Conservation (phyloP, 2,329 filamentous ascomycete genomes). For the Blastomyces percursus region DNA sequence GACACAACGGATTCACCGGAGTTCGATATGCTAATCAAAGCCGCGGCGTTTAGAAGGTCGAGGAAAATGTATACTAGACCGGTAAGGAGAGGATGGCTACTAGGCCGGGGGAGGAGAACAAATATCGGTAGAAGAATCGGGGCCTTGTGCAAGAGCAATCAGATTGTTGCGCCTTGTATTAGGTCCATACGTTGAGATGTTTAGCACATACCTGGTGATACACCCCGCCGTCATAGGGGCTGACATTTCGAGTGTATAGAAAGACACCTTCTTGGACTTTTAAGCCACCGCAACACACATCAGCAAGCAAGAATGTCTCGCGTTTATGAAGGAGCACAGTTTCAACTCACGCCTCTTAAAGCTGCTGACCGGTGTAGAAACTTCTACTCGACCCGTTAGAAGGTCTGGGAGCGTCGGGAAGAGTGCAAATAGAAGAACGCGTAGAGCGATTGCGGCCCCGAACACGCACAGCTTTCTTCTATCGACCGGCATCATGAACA, state of each 20-base stretch:
- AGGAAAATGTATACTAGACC: slow-evolving; percentile 69
- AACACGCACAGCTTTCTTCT: slow-evolving; percentile 58
- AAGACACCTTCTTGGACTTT: slow-evolving; percentile 92
- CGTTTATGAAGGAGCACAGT: slow-evolving; percentile 9
- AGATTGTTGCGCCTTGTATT: not conserved
- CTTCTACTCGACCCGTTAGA: slow-evolving; percentile 82
- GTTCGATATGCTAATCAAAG: slow-evolving; percentile 66
- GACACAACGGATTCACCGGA: slow-evolving; percentile 69
- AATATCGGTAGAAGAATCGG: slow-evolving; percentile 86
- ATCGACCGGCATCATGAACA: slow-evolving; percentile 41
- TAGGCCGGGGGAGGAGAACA: slow-evolving; percentile 66
- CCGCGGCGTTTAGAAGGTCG: slow-evolving; percentile 72
- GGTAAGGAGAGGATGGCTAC: slow-evolving; percentile 58
- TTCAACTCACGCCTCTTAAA: slow-evolving; percentile 76
- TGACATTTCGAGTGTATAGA: slow-evolving; percentile 90
- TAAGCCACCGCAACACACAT: not conserved
- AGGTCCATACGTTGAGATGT: not conserved
- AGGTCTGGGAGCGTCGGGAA: slow-evolving; percentile 79
- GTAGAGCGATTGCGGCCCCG: slow-evolving; percentile 61
- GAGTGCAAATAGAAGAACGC: slow-evolving; percentile 65
- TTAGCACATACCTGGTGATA: slow-evolving; percentile 48
- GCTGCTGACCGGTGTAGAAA: slow-evolving; percentile 93
- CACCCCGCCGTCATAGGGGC: slow-evolving; percentile 89
- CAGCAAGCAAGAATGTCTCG: not conserved
- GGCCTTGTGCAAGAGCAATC: slow-evolving; percentile 54